Evolutionary conservation across 2,329 filamentous ascomycete genomes (phyloP), one percentile per base, ranked within the genome.

Genomic region (Didymella pinodella): DNA sequence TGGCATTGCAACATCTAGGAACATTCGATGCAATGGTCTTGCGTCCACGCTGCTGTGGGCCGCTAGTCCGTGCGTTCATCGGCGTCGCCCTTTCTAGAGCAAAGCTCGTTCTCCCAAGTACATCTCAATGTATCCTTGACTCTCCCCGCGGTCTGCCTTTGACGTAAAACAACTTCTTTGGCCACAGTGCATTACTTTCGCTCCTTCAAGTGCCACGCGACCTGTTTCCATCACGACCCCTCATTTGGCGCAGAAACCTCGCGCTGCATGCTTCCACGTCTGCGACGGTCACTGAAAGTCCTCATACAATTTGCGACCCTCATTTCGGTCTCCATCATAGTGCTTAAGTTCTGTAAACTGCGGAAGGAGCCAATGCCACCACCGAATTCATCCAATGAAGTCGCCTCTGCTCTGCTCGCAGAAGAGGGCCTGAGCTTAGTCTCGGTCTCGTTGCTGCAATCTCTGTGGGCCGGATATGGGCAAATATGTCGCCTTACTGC

Each of bases 401-500:
- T 75, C 14, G 73, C 71, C 4, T 62, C 67, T n/a, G 48, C 65
- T 7, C 62, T 77, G 2, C 66, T 77, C 22, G 65, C 69, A 2
- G 36, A 63, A 5, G 61, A 70, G 7, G 72, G 68, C 18, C 53
- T 75, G 7, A 54, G 59, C 10, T 54, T 77, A 4, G 60, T 71
- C 32, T 70, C 65, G 0, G 14, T 72, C 7, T 61, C 70, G 18
- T 51, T 64, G 2, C 65, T 82, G 3, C 80, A 82, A 52, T 79
- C 76, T 1, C 65, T 83, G 0, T 83, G 81, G 80, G 80, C 80
- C 12, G 81, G 81, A 0, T 83, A 83, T 47, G 81, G 81, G 4
- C 70, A 86, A 40, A 86, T 89, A 52, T 88, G 84, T 68, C 79
- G 82, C 12, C 66, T 89, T 29, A 79, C 72, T 2, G 85, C 84